Conservation (phyloP, 2,329 filamentous ascomycete genomes). For the Xylariaceae sp. region DNA sequence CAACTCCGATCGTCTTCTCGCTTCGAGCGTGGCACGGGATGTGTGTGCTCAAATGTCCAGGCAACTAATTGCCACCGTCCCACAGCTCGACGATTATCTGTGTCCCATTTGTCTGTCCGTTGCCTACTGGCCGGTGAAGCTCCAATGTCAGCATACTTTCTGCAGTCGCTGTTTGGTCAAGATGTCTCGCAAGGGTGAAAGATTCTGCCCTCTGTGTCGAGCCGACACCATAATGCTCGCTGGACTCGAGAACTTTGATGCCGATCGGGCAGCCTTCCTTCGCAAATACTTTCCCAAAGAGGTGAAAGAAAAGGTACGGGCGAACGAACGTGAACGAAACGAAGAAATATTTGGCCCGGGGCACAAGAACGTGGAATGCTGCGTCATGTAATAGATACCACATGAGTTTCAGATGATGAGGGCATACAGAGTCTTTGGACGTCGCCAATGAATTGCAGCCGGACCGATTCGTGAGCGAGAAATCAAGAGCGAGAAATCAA, state of each 20-base stretch:
- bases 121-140: slow-evolving; percentile 75
- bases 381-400: slow-evolving; percentile 48
- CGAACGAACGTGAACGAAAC: slow-evolving; percentile 73
- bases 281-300: slow-evolving; percentile 73
- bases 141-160: slow-evolving; percentile 73
- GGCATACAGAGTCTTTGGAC: no score
- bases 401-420: no score
- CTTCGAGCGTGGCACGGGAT: slow-evolving; percentile 67
- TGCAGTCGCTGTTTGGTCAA: slow-evolving; percentile 81
- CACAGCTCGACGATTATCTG: slow-evolving; percentile 78
- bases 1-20: slow-evolving; percentile 56
- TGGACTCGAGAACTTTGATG: slow-evolving; percentile 67
- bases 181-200: slow-evolving; percentile 67
- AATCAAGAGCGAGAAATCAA: background rate
- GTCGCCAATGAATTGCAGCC: background rate
- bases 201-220: slow-evolving; percentile 72
- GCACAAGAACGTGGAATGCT: slow-evolving; percentile 57
- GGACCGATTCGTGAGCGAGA: background rate
- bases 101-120: slow-evolving; percentile 78
- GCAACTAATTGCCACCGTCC: slow-evolving; percentile 68
- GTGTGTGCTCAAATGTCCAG: slow-evolving; percentile 71
- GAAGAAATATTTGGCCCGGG: slow-evolving; percentile 66
- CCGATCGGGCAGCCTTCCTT: slow-evolving; percentile 63
- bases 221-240: slow-evolving; percentile 67
- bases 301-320: slow-evolving; percentile 61